Evolutionary conservation across 192 early-diverging fungal species (phyloP), one percentile per base, ranked within the genome.

Genomic region (Rhizophlyctis rosea): DNA sequence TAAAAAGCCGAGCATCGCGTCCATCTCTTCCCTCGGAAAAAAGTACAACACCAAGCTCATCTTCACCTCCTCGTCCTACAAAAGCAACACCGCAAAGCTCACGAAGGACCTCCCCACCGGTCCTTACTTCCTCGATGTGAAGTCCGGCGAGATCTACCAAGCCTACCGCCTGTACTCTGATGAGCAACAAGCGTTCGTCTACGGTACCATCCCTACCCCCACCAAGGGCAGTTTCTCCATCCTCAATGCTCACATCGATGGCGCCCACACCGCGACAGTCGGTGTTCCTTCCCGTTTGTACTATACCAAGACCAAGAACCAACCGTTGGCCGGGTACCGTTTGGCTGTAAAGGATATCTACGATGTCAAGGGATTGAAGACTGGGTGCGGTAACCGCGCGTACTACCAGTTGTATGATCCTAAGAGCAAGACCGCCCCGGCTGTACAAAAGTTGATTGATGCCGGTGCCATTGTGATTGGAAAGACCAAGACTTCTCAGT

Each of bases 331-430:
- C 9, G 39, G 39, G 39, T 7, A 13, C 39, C 7, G 39, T 7
- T 13, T 44, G 39, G 39, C 39, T 7, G 39, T 44, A 44, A 44
- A 44, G 39, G 39, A 44, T 44, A 44, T 44, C 39, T 44, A 44
- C 18, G 39, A 44, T 44, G 39, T 44, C 39, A 44, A 44, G 39
- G 39, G 39, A 18, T 44, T 44, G 39, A 44, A 44, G 39, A 44
- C 39, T 7, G 39, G 39, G 39, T 44, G 39, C 39, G 39, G 39
- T 7, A 44, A 44, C 39, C 39, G 39, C 9, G 39, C 39, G 7
- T 44, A 44, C 18, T 44, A 44, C 18, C 9, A 44, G 9, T 44
- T 44, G 7, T 44, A 44, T 18, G 9, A 7, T 18, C 9, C 39
- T 7, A 44, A 44, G 39, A 44, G 9, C 7, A 44, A 44, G 39